These are phyloP conservation scores for Protomyces lactucae-debilis DNA, from an alignment of 1,139 yeast genomes.

Conservation along the genomic window DNA sequence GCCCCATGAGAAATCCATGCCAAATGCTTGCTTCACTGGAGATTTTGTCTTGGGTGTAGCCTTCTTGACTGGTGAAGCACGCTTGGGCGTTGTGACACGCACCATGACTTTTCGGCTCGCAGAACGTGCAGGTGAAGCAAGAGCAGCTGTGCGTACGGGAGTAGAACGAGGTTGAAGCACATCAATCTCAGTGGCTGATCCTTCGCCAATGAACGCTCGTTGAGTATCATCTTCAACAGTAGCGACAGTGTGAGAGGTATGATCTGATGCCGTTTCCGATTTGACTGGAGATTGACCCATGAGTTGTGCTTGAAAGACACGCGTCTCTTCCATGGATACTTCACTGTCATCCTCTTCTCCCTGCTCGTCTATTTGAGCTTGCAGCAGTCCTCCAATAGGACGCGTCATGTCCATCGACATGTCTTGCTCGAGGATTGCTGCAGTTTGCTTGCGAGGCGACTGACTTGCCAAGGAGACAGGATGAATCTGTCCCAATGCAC, in stretches of 20 bases:
- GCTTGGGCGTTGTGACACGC: not conserved
- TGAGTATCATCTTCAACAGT: conserved; percentile 20
- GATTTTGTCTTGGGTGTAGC: not conserved
- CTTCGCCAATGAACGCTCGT: conserved; percentile 22
- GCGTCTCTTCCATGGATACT: conserved; percentile 31
- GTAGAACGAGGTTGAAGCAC: conserved; percentile 5
- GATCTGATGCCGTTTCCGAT: conserved; percentile 32
- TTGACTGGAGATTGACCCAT: conserved; percentile 1
- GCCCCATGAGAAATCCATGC: conserved; percentile 8
- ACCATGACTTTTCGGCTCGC: not conserved
- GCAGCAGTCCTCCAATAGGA: conserved; percentile 27
- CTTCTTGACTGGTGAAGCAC: not conserved
- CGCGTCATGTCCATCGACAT: conserved; percentile 33
- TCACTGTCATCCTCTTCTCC: not conserved
- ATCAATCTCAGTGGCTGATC: conserved; percentile 24
- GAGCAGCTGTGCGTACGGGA: not conserved
- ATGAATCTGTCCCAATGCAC: conserved; percentile 26
- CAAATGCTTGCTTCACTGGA: not conserved
- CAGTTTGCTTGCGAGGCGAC: not conserved
- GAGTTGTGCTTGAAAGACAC: conserved; percentile 10
- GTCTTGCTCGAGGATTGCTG: conserved; percentile 12
- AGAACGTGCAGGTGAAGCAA: conserved; percentile 15
- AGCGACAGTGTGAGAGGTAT: conserved; percentile 29
- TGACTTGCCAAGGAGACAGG: not conserved
- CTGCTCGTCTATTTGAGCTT: not conserved